Conservation (phyloP, 2,329 filamentous ascomycete species). For the Neopestalotiopsis sp. region DNA sequence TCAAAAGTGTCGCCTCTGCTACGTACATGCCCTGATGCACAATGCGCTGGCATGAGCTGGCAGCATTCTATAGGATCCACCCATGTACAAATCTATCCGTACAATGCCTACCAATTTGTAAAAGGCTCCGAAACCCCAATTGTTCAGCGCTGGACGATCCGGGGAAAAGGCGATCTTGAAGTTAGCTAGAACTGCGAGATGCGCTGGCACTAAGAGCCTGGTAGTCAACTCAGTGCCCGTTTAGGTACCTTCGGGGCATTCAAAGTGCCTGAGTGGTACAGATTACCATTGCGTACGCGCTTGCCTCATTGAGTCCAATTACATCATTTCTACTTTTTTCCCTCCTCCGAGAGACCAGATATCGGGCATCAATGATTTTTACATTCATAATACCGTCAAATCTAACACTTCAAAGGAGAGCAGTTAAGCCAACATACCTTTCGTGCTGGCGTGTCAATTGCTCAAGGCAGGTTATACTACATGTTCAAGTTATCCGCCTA, state of each 20-base stretch:
- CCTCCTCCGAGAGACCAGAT: not conserved
- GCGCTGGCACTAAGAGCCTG: slow-evolving; percentile 9
- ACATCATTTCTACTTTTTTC: not conserved
- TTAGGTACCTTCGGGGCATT: not conserved
- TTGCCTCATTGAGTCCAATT: not conserved
- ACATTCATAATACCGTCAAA: no score
- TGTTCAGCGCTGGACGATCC: slow-evolving; percentile 1
- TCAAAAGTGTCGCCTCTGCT: slow-evolving; percentile 32
- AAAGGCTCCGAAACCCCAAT: slow-evolving; percentile 14
- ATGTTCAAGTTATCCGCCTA: no score
- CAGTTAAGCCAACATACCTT: no score
- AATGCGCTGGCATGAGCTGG: slow-evolving; percentile 44
- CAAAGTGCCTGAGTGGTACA: not conserved
- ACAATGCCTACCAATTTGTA: slow-evolving; percentile 14
- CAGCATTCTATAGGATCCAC: slow-evolving; percentile 38
- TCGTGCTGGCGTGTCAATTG: no score
- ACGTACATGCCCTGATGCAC: slow-evolving; percentile 34
- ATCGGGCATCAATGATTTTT: no score
- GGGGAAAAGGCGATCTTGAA: not conserved
- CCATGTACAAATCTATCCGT: slow-evolving; percentile 15
- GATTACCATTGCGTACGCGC: not conserved
- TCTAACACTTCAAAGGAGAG: no score
- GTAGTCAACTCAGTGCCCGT: not conserved
- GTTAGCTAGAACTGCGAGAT: slow-evolving; percentile 7
- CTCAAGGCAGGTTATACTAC: no score